Evolutionary conservation across 2,329 filamentous ascomycete species (phyloP), one percentile per base, ranked within the genome.

Genomic region (Hypoxylon sp.): DNA sequence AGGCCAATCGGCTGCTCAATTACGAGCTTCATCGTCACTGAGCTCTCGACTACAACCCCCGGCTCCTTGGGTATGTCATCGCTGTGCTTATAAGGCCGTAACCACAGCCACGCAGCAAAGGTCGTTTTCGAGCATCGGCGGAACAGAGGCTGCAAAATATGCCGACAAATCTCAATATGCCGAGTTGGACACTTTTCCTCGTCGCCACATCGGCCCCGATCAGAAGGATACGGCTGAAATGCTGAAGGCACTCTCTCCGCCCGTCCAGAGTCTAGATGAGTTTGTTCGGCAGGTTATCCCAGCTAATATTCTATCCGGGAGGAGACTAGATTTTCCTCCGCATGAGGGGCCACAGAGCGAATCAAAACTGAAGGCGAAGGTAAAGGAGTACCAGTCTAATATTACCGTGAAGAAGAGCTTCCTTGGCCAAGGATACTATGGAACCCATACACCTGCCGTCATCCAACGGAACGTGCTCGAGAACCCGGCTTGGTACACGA

Each of bases 401-500:
- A 75, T 78, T 27, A 55, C 16, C 11, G 74, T 78, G 29, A 75
- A 74, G 47, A 74, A 74, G 56, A 84, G 88, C 75, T 91, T 95
- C 76, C 94, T 97, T 70, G 95, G 95, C 3, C 88, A 87, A 62
- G 95, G 95, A 62, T 98, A 97, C 84, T 93, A 95, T 70, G 90
- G 89, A 34, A 95, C 93, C n/a, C 87, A 91, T 71, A 91, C 92
- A 0, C 95, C 95, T 3, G 88, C 93, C 60, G 94, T 97, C 61
- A 97, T 98, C 78, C 93, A 96, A 84, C 87, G 94, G 71, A 97
- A 97, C 77, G 86, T 98, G 3, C 83, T 98, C 63, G 94, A 98
- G 84, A 95, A 91, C 78, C 95, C 95, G 4, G 94, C 90, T 8
- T 98, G 95, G 95, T 98, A 98, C 79, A 98, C 95, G 41, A 97